Evolutionary conservation across 2,329 filamentous ascomycete species (phyloP), one percentile per base, ranked within the genome.

Genomic region (Exophiala sp.): DNA sequence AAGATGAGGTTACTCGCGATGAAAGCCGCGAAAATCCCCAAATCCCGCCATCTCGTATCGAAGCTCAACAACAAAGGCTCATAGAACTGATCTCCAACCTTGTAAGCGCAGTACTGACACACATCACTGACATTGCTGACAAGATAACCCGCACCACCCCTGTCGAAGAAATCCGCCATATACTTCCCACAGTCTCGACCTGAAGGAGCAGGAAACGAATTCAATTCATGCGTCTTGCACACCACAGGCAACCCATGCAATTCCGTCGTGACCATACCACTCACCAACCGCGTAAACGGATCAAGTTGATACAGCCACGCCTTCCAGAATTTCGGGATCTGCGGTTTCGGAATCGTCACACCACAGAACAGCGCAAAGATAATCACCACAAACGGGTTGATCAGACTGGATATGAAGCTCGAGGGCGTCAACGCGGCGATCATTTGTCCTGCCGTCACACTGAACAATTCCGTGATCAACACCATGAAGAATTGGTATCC

Each of bases 401-500:
- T 80, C 62, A 92, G 83, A 11, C 86, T 84, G 0, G 88, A 85
- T 63, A 95, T 88, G 71, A 90, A 90, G 1, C 88, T 83, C 20
- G 82, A 85, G 0, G 91, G 89, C 0, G 89, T 94, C 52, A 92
- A 72, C 0, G 91, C 85, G 0, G 88, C 85, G 3, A 95, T 78
- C 52, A 82, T 82, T 67, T 92, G 91, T 2, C 81, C 90, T 1
- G 95, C 75, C 0, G 88, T 90, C 36, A 95, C 86, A 7, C 87
- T 84, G 73, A 96, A 95, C 45, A 95, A 69, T 68, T 95, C 90
- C 0, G 88, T 92, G 63, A 92, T 79, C 50, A 95, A 78, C 3
- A 95, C 73, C 73, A 95, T 89, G 67, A 95, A 76, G 78, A 95
- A 95, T 68, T 92, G 88, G 71, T 91, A 94, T 0, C 90, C 91